phyloP scores from a whole-genome alignment of 176 grass and related monocot genomes.

The Juncus inflexus region DNA sequence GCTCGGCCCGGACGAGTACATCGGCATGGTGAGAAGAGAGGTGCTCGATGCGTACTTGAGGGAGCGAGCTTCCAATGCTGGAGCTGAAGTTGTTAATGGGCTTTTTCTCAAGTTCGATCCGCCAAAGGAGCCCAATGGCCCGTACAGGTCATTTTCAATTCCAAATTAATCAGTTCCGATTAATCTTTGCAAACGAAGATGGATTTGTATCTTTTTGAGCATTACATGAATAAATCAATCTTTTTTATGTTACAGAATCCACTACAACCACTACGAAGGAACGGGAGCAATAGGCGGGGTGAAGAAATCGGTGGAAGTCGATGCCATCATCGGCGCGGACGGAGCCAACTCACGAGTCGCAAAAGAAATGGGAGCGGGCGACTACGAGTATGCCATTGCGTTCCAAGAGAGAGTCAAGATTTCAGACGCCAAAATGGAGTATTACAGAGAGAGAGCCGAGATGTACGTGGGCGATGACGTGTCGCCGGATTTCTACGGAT shows the following conservation, averaged over 20 bases:
- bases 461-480: slow-evolving; percentile 99
- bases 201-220: too few relatives aligned
- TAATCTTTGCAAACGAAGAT: too few relatives aligned
- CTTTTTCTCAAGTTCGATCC: slow-evolving; percentile 78
- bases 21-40: slow-evolving; percentile 95
- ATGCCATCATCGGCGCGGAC: slow-evolving; percentile 87
- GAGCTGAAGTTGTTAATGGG: slow-evolving; percentile 76
- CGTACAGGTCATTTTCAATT: slow-evolving; percentile 34
- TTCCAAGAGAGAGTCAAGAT: slow-evolving; percentile 97
- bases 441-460: slow-evolving; percentile 96
- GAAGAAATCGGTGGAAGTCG: slow-evolving; percentile 66
- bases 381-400: slow-evolving; percentile 97
- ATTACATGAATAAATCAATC: too few relatives aligned
- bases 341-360: slow-evolving; percentile 94
- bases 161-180: too few relatives aligned
- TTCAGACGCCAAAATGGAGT: slow-evolving; percentile 81
- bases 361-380: slow-evolving; percentile 88
- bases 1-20: slow-evolving; percentile 77
- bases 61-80: slow-evolving; percentile 48
- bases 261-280: slow-evolving; percentile 75
- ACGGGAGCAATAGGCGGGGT: slow-evolving; percentile 53
- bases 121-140: slow-evolving; percentile 51
- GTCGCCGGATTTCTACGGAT: slow-evolving; percentile 94
- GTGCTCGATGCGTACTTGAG: slow-evolving; percentile 88
- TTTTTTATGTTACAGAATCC: slow-evolving; percentile 30